Conservation (phyloP, 306 rosid species). For the Pyrus bretschneideri region DNA sequence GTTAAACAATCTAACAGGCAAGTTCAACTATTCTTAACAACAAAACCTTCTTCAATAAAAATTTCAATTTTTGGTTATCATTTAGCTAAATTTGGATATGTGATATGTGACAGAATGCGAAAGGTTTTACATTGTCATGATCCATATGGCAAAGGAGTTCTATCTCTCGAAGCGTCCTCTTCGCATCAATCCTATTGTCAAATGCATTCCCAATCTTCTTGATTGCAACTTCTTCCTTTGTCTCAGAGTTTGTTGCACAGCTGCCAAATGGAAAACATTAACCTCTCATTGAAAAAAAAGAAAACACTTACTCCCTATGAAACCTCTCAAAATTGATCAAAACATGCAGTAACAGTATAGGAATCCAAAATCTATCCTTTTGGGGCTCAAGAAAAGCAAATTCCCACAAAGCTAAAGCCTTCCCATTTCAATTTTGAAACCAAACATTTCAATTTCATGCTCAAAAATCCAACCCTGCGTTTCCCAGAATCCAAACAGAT, state of each 20-base stretch:
- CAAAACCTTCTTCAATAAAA: not conserved
- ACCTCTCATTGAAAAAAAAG: not conserved
- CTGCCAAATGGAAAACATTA: conserved; percentile 22
- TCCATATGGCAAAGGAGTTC: conserved; percentile 77
- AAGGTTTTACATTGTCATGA: conserved; percentile 65
- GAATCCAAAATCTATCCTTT: not conserved
- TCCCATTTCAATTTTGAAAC: not conserved
- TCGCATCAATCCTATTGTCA: conserved; percentile 62
- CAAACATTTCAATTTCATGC: not conserved
- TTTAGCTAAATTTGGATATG: not conserved
- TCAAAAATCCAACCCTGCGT: not conserved
- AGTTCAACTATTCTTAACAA: not conserved
- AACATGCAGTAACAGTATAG: not conserved
- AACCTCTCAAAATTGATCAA: not conserved
- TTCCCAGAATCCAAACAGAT: not conserved
- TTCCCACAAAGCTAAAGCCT: not conserved
- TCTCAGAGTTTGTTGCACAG: conserved; percentile 46
- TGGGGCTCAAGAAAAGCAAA: not conserved
- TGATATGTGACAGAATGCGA: not conserved
- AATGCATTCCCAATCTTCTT: conserved; percentile 68
- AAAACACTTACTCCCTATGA: not conserved
- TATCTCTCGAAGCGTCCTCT: conserved; percentile 67
- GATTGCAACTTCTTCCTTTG: conserved; percentile 60
- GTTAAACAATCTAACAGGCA: not conserved
- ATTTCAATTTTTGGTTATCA: not conserved